Conservation (phyloP, 345 rosid genomes). For the Litchi chinensis region DNA sequence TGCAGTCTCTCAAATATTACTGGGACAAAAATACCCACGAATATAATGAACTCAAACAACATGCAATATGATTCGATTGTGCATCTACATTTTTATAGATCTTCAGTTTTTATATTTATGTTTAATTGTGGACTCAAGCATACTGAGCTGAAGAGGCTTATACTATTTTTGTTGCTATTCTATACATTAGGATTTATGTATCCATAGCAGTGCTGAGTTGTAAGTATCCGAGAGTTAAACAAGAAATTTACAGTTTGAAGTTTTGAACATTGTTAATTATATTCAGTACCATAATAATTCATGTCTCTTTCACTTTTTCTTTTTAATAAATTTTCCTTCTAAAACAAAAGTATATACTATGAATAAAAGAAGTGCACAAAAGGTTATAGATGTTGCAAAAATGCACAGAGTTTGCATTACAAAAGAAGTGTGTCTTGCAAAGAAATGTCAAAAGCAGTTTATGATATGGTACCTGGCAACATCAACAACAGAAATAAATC, state of each 20-base stretch:
- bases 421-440: neutral
- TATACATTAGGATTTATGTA: neutral
- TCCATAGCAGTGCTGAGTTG: neutral
- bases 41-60: neutral
- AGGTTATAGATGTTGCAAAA: neutral
- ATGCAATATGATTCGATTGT: neutral
- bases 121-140: neutral
- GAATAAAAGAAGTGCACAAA: neutral
- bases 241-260: neutral
- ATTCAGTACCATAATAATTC: neutral
- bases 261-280: neutral
- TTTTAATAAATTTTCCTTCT: neutral
- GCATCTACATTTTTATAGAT: neutral
- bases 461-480: neutral
- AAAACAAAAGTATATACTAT: neutral
- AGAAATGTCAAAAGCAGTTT: constrained; percentile 16
- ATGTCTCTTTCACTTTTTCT: neutral
- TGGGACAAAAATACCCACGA: neutral
- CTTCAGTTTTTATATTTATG: neutral
- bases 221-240: neutral
- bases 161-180: neutral
- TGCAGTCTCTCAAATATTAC: neutral
- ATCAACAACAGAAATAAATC: neutral
- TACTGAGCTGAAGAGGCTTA: neutral
- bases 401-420: constrained; percentile 1